A percentile compares a stretch with the other conserved stretches of the same genome.
These are phyloP conservation scores for Syzygium oleosum DNA, from an alignment of 345 rosid species.

Conservation along the genomic window DNA sequence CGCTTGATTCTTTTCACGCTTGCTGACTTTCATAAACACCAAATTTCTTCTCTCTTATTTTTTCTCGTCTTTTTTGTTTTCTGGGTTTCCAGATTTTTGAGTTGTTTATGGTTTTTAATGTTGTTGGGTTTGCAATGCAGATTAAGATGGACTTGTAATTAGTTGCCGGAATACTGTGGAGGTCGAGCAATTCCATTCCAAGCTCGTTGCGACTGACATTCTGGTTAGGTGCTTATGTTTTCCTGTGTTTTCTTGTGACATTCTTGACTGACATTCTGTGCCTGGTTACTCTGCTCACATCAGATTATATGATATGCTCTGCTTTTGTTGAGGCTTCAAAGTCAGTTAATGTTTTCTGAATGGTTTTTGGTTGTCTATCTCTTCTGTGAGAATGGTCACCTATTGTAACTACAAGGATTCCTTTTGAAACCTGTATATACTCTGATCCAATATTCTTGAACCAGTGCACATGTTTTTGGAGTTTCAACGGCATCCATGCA, in stretches of 20 bases:
- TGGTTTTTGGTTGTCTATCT: neutral
- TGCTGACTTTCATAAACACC: neutral
- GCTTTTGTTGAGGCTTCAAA: neutral
- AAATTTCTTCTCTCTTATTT: neutral
- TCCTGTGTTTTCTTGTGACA: too few relatives aligned
- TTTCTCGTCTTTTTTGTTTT: neutral
- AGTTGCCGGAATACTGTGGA: neutral
- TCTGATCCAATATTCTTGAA: neutral
- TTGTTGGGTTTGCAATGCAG: neutral
- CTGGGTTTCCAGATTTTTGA: neutral
- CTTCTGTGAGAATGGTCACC: neutral
- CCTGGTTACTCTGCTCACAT: neutral
- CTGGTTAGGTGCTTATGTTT: neutral
- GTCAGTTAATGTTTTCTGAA: neutral
- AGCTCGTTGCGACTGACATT: neutral
- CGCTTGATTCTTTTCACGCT: neutral
- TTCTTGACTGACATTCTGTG: too few relatives aligned
- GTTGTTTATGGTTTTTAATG: neutral
- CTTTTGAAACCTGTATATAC: neutral
- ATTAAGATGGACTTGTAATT: too few relatives aligned
- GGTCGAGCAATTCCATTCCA: neutral
- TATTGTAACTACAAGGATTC: neutral
- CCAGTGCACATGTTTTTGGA: conserved; percentile 44
- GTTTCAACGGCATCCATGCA: conserved; percentile 47
- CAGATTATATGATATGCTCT: neutral